Base-by-base conservation (phyloP, 257 asterid genomes). In the Lantana camara region DNA sequence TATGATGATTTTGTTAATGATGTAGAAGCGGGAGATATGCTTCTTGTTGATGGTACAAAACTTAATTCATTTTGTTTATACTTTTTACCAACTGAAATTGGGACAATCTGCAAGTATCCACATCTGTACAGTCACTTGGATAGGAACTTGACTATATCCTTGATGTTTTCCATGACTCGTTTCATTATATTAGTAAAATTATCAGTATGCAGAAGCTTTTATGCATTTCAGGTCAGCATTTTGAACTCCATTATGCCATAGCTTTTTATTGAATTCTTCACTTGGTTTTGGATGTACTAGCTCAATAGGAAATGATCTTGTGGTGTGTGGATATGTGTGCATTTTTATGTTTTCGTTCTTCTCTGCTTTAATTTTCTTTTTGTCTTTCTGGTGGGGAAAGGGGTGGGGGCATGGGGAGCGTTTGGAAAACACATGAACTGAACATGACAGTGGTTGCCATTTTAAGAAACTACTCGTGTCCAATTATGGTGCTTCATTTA, bases 1-100 rank as follows among this genome's bases (percentile, higher is more conserved):
- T 94, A 94, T 73, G 99, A 94, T 70, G 99, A 94, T 82, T 94
- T 94, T 73, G 96, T 94, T 57, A 90, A 86, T 76, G 99, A 94
- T 21, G 98, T 94, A 13, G 99, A 88, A 75, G 89, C 44, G 24
- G 96, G 97, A 46, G 99, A 93, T 79, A 90, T 86, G 92, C 92
- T 94, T 75, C 97, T 94, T 27, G 97, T 94, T 72, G 97, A 90
- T 90, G 97, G 99, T 94, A 81, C 29, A 57, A 22, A 17, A 61
- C n/a, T n/a, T n/a, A n/a, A n/a, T n/a, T n/a, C n/a, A n/a, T n/a
- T n/a, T n/a, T n/a, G n/a, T n/a, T n/a, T 35, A 69, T 37, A 35
- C 62, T 32, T 72, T n/a, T 44, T 42, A 16, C 55, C 40, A 52
- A 44, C 22, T 45, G 54, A 11, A 57, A 22, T n/a, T 66, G 38